phyloP scores from a whole-genome alignment of 1,284 basidiomycete species.

The Meira miltonrushii region DNA sequence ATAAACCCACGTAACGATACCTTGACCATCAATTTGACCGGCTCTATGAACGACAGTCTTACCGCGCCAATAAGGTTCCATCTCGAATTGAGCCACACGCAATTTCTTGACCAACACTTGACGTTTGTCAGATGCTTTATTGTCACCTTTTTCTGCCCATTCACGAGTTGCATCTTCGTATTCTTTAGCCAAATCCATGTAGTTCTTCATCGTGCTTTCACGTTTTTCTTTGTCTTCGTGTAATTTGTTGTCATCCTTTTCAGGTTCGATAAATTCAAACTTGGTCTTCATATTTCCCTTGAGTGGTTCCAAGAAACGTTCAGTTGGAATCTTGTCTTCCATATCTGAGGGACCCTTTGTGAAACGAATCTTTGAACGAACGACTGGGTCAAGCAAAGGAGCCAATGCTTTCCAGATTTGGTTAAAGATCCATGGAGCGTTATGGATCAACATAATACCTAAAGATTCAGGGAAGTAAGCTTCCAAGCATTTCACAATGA shows the following conservation, averaged over 20 bases:
- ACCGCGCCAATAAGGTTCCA: constrained; percentile 50
- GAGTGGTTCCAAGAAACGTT: constrained; percentile 31
- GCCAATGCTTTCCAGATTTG: constrained; percentile 48
- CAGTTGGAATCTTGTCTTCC: constrained; percentile 32
- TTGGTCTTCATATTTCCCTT: constrained; percentile 31
- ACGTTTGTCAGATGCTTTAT: constrained; percentile 21
- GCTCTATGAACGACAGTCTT: constrained; percentile 50
- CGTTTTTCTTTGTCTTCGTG: constrained; percentile 43
- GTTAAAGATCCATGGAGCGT: constrained; percentile 54
- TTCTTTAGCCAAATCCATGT: constrained; percentile 39
- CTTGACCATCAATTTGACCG: constrained; percentile 50
- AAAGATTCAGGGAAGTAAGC: constrained; percentile 54
- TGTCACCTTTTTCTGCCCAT: constrained; percentile 36
- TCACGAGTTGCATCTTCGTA: constrained; percentile 48
- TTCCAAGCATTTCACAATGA: constrained; percentile 48
- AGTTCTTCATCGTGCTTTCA: constrained; percentile 37
- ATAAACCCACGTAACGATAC: constrained; percentile 44
- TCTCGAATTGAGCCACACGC: constrained; percentile 49
- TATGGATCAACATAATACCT: constrained; percentile 51
- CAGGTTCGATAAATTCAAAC: constrained; percentile 33
- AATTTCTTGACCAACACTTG: constrained; percentile 47
- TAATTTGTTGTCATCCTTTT: constrained; percentile 48
- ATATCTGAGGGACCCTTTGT: constrained; percentile 45
- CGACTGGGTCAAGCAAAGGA: constrained; percentile 42
- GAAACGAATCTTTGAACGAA: constrained; percentile 23